These are phyloP conservation scores for Mortierella sp. DNA, from an alignment of 371 early-diverging fungal genomes.

Conservation along the genomic window DNA sequence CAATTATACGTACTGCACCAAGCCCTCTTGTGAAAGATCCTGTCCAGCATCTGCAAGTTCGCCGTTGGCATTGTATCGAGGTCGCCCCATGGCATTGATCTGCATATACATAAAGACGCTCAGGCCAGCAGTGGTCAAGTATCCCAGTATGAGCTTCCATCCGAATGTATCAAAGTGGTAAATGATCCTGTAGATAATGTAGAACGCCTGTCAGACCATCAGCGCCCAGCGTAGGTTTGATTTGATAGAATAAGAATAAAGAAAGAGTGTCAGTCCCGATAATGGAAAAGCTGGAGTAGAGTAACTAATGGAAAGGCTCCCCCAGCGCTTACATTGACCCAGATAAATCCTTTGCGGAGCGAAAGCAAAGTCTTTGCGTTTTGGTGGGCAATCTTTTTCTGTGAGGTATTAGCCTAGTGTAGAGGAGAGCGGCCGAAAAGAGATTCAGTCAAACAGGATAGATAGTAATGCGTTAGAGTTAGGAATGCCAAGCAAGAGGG, in stretches of 20 bases:
- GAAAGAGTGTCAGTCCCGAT: too few relatives aligned
- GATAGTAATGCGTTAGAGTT: too few relatives aligned
- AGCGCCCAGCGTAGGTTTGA: too few relatives aligned
- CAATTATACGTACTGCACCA: slow-evolving; percentile 76
- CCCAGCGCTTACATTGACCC: slow-evolving; percentile 71
- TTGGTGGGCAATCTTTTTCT: slow-evolving; percentile 76
- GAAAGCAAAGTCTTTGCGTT: slow-evolving; percentile 70
- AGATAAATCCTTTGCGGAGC: slow-evolving; percentile 67
- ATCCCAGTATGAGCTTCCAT: slow-evolving; percentile 56
- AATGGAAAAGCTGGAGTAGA: too few relatives aligned
- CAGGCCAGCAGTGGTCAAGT: slow-evolving; percentile 60
- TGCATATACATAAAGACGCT: slow-evolving; percentile 63
- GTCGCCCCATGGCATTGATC: slow-evolving; percentile 62
- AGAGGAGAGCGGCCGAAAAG: background rate
- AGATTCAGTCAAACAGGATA: too few relatives aligned
- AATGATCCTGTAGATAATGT: slow-evolving; percentile 65
- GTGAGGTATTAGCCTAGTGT: slow-evolving; percentile 79
- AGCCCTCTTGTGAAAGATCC: slow-evolving; percentile 79
- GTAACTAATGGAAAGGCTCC: too few relatives aligned
- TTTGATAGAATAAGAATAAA: background rate
- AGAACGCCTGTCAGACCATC: slow-evolving; percentile 54
- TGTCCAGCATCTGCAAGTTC: slow-evolving; percentile 71
- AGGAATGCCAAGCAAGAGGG: too few relatives aligned
- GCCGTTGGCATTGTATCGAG: slow-evolving; percentile 67
- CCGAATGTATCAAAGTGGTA: slow-evolving; percentile 67